Conservation (phyloP, 352 stramenopile species). For the Plasmopara muralis region DNA sequence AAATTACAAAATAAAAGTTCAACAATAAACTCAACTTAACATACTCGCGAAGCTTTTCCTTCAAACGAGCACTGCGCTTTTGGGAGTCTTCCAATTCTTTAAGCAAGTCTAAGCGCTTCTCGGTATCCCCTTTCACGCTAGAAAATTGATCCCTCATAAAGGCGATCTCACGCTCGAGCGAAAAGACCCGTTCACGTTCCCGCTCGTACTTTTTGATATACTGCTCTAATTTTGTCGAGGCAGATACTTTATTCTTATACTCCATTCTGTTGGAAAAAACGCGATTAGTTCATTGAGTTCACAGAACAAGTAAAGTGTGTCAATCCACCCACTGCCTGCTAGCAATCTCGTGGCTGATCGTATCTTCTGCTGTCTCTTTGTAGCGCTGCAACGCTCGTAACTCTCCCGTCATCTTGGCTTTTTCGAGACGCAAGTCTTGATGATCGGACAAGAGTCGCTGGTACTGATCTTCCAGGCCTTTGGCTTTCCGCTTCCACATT, state of each 20-base stretch:
- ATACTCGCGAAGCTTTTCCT: constrained; percentile 66
- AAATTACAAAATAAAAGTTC: not conserved
- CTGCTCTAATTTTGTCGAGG: constrained; percentile 61
- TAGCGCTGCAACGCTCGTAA: constrained; percentile 63
- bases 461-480: constrained; percentile 63
- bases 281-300: not conserved
- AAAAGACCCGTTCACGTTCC: constrained; percentile 51
- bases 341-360: constrained; percentile 46
- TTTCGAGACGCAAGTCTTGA: constrained; percentile 60
- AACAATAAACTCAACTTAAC: not conserved
- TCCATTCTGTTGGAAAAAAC: constrained; percentile 26
- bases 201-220: constrained; percentile 80
- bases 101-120: constrained; percentile 63
- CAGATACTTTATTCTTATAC: constrained; percentile 65
- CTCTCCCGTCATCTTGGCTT: constrained; percentile 60
- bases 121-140: constrained; percentile 62
- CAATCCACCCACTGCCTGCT: constrained; percentile 36
- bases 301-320: not conserved
- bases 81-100: constrained; percentile 65
- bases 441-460: constrained; percentile 57
- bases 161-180: constrained; percentile 59
- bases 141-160: constrained; percentile 68
- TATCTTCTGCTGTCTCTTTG: constrained; percentile 66
- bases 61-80: constrained; percentile 58
- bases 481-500: constrained; percentile 72